Base-by-base conservation (phyloP, 441 rosid species). In the Adansonia madagascariensis region DNA sequence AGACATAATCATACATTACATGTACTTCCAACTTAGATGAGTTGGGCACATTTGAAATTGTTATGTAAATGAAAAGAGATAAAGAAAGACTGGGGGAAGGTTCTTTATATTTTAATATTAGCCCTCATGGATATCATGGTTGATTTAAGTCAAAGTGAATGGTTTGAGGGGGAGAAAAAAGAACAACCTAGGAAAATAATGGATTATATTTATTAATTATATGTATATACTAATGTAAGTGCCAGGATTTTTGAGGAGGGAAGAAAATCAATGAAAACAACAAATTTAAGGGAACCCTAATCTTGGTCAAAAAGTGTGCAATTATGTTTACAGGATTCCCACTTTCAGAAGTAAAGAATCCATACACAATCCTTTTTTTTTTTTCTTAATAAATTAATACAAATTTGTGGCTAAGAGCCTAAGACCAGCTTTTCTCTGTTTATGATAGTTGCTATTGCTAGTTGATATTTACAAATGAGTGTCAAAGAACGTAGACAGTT, bases 71-170 rank as follows among this genome's bases (percentile, higher is more conserved):
- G 55, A 12, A 11, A 4, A 12, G 43, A 61, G 8, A 27, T 47
- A 10, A 11, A 3, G 10, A 5, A 20, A 62, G 55, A 49, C 0
- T 3, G 22, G 8, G 66, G 72, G 12, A 8, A 14, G n/a, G 1
- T 2, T 22, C 18, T 31, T 59, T 27, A 14, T 27, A 27, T 3
- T 7, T 49, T 27, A 53, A 52, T 52, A 53, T 20, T 55, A 22
- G 14, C 18, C 50, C 75, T 62, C 79, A 43, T 83, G 82, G 73
- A 75, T 77, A 18, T 60, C 75, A 75, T 69, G 49, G 64, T 22
- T 41, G 8, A 35, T 11, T 27, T 1, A 18, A n/a, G 53, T 18
- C 75, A 68, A 46, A 69, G 62, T 69, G 78, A 71, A 24, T 39
- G 57, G 71, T 79, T 68, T 59, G 17, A 18, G 50, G 50, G 18